These are phyloP conservation scores for Kentomonas sorsogonicus DNA, from an alignment of 208 protist species.

Conservation along the genomic window DNA sequence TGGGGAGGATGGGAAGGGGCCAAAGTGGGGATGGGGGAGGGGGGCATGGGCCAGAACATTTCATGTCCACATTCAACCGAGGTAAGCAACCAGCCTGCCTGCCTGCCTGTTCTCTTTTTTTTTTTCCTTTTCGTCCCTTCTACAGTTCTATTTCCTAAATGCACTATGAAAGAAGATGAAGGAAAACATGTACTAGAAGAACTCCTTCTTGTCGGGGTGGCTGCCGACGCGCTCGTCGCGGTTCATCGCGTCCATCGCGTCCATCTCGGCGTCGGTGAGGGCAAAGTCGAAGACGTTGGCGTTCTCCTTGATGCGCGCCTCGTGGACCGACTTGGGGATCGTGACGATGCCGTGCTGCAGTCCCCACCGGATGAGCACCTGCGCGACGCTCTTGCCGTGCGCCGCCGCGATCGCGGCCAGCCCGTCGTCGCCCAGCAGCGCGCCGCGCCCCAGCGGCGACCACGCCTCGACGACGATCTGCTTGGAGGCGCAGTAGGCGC, in stretches of 20 bases:
- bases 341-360: conserved; percentile 51
- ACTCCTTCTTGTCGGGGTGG: conserved; percentile 33
- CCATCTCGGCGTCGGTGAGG: conserved; percentile 51
- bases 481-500: conserved; percentile 55
- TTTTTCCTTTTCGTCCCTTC: too few relatives aligned
- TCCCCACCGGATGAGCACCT: conserved; percentile 70
- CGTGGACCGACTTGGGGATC: conserved; percentile 86
- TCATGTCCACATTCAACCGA: too few relatives aligned
- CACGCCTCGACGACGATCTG: conserved; percentile 77
- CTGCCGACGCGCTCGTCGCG: conserved; percentile 34
- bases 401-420: conserved; percentile 25
- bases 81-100: too few relatives aligned
- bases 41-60: too few relatives aligned
- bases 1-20: too few relatives aligned
- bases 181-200: conserved; percentile 23
- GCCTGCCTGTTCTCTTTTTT: too few relatives aligned
- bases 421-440: conserved; percentile 16
- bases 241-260: conserved; percentile 42
- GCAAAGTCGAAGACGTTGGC: conserved; percentile 56
- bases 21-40: too few relatives aligned
- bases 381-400: conserved; percentile 33
- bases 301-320: conserved; percentile 83
- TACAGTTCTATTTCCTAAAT: too few relatives aligned
- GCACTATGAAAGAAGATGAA: too few relatives aligned
- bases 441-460: conserved; percentile 63